phyloP scores from a whole-genome alignment of 768 basidiomycete species.

The Paxillus involutus region DNA sequence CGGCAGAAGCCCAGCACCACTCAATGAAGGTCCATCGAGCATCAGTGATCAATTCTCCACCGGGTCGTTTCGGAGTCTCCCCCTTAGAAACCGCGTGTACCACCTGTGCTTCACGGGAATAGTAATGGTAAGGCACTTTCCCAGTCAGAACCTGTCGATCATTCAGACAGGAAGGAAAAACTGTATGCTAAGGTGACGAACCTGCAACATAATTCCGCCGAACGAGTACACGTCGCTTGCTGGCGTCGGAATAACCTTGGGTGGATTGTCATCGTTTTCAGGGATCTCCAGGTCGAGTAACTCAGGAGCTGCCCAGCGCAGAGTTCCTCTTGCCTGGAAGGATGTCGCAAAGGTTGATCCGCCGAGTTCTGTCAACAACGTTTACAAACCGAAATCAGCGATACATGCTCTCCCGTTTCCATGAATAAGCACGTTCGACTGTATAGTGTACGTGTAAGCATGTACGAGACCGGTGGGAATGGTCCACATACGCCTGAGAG shows the following conservation, averaged over 20 bases:
- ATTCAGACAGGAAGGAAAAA: not conserved
- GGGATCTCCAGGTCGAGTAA: conserved; percentile 24
- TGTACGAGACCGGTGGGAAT: not conserved
- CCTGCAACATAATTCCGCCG: conserved; percentile 24
- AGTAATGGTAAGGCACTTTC: conserved; percentile 5
- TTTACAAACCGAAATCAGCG: conserved; percentile 49
- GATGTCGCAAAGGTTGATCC: conserved; percentile 34
- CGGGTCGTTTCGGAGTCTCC: conserved; percentile 1
- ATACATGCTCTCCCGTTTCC: conserved; percentile 41
- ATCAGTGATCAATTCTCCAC: not conserved
- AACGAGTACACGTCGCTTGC: conserved; percentile 40
- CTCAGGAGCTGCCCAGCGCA: conserved; percentile 49
- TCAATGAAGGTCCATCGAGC: conserved; percentile 5
- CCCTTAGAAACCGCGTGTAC: not conserved
- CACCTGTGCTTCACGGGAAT: not conserved
- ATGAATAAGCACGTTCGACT: conserved; percentile 49
- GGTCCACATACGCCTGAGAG: conserved; percentile 24
- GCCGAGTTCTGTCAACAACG: conserved; percentile 35
- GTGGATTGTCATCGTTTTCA: not conserved
- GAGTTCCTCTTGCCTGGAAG: conserved; percentile 33
- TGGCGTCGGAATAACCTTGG: conserved; percentile 12
- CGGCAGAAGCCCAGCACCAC: conserved; percentile 2
- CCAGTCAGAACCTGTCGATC: conserved; percentile 2
- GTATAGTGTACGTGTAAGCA: not conserved
- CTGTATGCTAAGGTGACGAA: conserved; percentile 30